Conservation (phyloP, 2,329 filamentous ascomycete species). For the Aspergillus novofumigatus region DNA sequence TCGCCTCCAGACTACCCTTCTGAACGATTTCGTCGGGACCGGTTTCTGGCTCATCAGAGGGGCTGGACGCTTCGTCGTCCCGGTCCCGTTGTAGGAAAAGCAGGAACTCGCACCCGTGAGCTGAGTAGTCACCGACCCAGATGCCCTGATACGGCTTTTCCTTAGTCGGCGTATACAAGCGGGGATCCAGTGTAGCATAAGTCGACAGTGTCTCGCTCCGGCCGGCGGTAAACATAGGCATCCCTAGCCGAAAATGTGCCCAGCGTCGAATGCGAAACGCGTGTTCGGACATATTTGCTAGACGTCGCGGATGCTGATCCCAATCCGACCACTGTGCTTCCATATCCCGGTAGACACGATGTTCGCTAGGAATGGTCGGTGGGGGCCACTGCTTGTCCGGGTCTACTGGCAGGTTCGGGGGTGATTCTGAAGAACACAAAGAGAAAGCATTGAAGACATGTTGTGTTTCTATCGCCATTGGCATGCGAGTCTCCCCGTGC, state of each 20-base stretch:
- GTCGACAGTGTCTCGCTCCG: conserved; percentile 51
- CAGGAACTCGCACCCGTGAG: conserved; percentile 85
- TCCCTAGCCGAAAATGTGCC: conserved; percentile 60
- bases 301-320: conserved; percentile 48
- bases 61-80: conserved; percentile 37
- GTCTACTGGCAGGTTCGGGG: conserved; percentile 30
- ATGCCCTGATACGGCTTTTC: conserved; percentile 84
- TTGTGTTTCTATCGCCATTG: conserved; percentile 50
- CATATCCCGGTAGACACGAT: conserved; percentile 54
- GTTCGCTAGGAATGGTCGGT: conserved; percentile 59
- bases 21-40: conserved; percentile 51
- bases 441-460: conserved; percentile 64
- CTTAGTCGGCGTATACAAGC: conserved; percentile 72
- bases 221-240: conserved; percentile 33
- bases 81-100: conserved; percentile 69
- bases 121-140: conserved; percentile 86
- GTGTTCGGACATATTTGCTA: conserved; percentile 61
- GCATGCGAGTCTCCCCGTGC: conserved; percentile 48
- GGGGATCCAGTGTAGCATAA: conserved; percentile 69
- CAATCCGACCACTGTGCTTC: conserved; percentile 40
- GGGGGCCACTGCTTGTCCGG: conserved; percentile 70
- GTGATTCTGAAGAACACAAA: conserved; percentile 53
- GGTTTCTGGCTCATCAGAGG: conserved; percentile 38
- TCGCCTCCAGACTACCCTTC: conserved; percentile 68
- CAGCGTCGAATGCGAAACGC: conserved; percentile 73